Base-by-base conservation (phyloP, 192 early-diverging fungal genomes). In the Backusella liffmaniae region DNA sequence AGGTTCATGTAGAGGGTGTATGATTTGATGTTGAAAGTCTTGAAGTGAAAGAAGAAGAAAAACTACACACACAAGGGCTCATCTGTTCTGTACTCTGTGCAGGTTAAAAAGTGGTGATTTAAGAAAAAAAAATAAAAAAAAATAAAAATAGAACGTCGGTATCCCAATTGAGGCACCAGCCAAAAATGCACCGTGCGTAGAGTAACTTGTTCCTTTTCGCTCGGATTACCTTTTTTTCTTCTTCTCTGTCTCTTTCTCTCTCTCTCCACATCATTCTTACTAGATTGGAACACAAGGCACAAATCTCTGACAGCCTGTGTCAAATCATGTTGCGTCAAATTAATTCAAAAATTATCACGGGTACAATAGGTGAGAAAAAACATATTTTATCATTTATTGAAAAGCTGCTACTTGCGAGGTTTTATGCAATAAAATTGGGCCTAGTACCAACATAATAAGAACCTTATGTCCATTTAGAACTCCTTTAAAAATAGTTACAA, bases 61-160 rank as follows among this genome's bases (percentile, higher is more conserved):
- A 29, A 30, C 26, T 29, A 66, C 18, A 34, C 65, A 66, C 32
- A 66, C 65, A 29, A 35, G 10, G 26, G 32, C 16, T 29, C 65
- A 26, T 66, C 65, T 66, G 18, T 66, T 66, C 29, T 34, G 65
- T 59, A 59, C 66, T 67, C 66, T 67, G 66, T 67, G 30, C 36
- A 36, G 32, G 36, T 70, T 16, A 39, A 70, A 39, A 49, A 70
- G 32, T 70, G 36, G 36, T 39, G 37, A 70, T 39, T 39, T 44
- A 70, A 39, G 69, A 44, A 23, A 44, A 70, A 70, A 70, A 70
- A 44, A 41, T n/a, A 70, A 69, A 69, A 69, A 41, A 42, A 70
- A 12, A 29, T 26, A 70, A 70, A 70, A 70, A 70, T 59, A 59
- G 53, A 59, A 23, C 10, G 23, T 59, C 53, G 53, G 53, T 59